Evolutionary conservation across 805 yeast species (phyloP), one percentile per base, ranked within the genome.

Genomic region (Zygotorulaspora florentina): DNA sequence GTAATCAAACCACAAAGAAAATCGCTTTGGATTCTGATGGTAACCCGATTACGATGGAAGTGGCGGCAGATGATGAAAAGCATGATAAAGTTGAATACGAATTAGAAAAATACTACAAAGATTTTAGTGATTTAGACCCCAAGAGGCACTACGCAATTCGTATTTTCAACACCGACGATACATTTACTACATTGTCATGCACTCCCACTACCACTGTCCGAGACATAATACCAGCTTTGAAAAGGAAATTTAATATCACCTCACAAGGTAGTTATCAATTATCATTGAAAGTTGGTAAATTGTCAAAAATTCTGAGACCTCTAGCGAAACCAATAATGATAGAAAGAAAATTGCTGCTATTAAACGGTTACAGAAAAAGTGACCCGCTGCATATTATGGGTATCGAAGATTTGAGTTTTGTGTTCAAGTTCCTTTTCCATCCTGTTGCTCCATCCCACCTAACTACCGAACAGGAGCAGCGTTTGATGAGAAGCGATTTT

Each of bases 161-260:
- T 49, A 82, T 91, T 1, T 89, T 85, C 68, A 80, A 85, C 47
- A 95, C 87, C 47, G 90, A 88, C 55, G 85, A 89, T 9, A 87
- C 88, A 53, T 85, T 93, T 12, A 73, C 82, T 0, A 87, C 96
- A 1, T 69, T 91, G 16, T 80, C 89, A 12, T 83, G 95, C 59
- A 79, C 91, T 0, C 73, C 85, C 28, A 86, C 84, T 47, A 85
- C 89, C 1, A 79, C 91, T 0, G 86, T 88, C 0, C 75, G 80
- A 7, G 95, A 88, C 39, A 68, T 93, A 42, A 70, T 91, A 33
- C 79, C 77, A 27, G 74, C 77, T 39, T 76, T 88, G 18, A 86
- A 85, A 52, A 79, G 85, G 48, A 90, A 91, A 65, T 85, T 89
- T 58, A 85, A 85, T 55, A 66, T 85, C 43, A 83, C 81, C 42